These are phyloP conservation scores for Colletotrichum graminicola DNA, from an alignment of 2,329 filamentous ascomycete genomes.

Conservation along the genomic window DNA sequence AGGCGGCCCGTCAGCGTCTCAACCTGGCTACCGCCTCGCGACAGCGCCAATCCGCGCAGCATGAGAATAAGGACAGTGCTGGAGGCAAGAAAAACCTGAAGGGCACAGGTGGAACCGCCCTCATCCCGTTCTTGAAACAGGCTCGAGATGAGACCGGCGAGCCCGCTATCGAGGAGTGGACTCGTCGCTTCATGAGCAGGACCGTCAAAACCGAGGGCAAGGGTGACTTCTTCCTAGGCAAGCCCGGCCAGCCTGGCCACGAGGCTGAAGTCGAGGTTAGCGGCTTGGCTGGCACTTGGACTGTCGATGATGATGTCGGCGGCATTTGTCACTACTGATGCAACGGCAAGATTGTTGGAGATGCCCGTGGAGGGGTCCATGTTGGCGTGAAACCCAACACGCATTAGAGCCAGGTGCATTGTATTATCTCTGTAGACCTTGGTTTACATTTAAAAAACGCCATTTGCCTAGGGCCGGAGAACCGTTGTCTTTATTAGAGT, in stretches of 20 bases:
- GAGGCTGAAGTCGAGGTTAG: conserved; percentile 62
- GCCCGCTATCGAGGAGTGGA: conserved; percentile 80
- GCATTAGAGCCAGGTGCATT: neutral
- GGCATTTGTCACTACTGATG: conserved; percentile 68
- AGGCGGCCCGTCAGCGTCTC: conserved; percentile 60
- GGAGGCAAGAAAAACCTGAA: conserved; percentile 72
- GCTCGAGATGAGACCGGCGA: conserved; percentile 96
- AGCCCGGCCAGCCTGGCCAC: conserved; percentile 57
- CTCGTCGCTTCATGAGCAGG: conserved; percentile 68
- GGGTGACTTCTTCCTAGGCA: conserved; percentile 70
- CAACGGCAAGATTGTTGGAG: neutral
- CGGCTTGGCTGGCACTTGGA: conserved; percentile 88
- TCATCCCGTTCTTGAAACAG: conserved; percentile 97
- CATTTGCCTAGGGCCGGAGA: no score
- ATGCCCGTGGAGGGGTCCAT: neutral
- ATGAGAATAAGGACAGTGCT: conserved; percentile 40
- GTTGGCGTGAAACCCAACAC: conserved; percentile 28
- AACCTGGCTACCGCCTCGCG: conserved; percentile 74
- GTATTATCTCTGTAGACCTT: neutral
- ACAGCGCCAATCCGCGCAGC: conserved; percentile 49
- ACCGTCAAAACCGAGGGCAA: conserved; percentile 62
- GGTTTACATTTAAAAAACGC: neutral
- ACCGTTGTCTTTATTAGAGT: no score
- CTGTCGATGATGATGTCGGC: conserved; percentile 84
- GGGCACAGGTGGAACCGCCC: conserved; percentile 91